Base-by-base conservation (phyloP, 768 basidiomycete genomes). In the Paxillus rubicundulus region DNA sequence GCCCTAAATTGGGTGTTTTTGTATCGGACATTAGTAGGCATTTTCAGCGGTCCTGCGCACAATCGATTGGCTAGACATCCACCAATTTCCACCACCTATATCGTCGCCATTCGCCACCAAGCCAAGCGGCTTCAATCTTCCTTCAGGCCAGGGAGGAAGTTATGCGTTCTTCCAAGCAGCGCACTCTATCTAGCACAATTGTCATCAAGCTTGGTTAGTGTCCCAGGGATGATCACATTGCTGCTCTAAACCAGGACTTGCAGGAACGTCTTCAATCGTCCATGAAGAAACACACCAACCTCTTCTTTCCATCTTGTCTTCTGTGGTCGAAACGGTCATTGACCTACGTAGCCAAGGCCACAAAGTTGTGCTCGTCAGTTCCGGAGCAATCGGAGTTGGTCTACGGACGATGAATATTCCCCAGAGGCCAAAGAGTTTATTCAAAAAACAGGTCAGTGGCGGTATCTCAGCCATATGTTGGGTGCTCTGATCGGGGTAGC, bases 351-450 rank as follows among this genome's bases (percentile, higher is more conserved):
- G 76, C 5, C 75, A 86, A 39, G 96, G 96, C 0, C 96, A 99
- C 73, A 89, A 93, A 62, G 91, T 98, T 49, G 91, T 98, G 4
- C 82, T 99, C 10, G 93, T 97, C 53, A 93, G 89, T 62, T 97
- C 94, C 18, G 97, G 97, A 1, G 97, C 97, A n/a, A 98, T 98
- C 53, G 97, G 87, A 0, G 92, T 98, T 16, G 97, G 97, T 0
- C 69, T 98, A 54, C 87, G 93, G 67, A 79, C 94, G 37, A 98
- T 99, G 97, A 79, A 84, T 33, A 71, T 97, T 54, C 77, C 85
- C 12, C 84, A 80, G 47, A 77, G 82, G 48, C 92, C 94, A 3
- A 96, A 95, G 61, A 86, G 79, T 54, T 72, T 99, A 18, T 85
- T 88, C 2, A 91, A 91, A 46, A 97, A 95, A 72, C 95, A 98